Conservation (phyloP, 75 land plant species). For the Pinus tabuliformis region DNA sequence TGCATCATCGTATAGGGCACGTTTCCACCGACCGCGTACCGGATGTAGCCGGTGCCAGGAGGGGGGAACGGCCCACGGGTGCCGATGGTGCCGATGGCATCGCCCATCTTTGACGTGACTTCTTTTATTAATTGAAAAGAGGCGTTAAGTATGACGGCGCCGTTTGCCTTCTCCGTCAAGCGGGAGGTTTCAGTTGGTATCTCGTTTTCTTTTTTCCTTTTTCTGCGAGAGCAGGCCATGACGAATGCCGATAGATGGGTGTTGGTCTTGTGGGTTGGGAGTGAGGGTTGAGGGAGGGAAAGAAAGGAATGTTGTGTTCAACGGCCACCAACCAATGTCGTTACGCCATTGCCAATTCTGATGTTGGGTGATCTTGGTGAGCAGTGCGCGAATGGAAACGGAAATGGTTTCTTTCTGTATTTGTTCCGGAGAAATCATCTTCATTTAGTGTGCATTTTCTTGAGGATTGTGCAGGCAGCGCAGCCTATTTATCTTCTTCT, state of each 20-base stretch:
- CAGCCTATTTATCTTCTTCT: no score
- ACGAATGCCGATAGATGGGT: not conserved
- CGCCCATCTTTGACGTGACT: not conserved
- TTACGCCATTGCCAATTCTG: not conserved
- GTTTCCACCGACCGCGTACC: not conserved
- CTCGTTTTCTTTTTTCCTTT: not conserved
- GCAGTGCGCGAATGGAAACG: not conserved
- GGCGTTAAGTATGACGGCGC: slow-evolving; percentile 8
- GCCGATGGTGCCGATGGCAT: slow-evolving; percentile 4
- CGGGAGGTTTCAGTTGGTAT: not conserved
- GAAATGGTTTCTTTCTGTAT: not conserved
- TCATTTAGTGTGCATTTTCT: slow-evolving; percentile 6
- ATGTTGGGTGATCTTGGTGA: not conserved
- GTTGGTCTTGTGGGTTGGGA: no score
- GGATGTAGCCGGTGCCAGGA: not conserved
- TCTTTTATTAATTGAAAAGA: not conserved
- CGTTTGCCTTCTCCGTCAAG: not conserved
- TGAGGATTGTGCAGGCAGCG: not conserved
- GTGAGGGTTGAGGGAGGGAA: no score
- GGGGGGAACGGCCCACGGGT: not conserved
- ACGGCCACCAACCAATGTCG: slow-evolving; percentile 5
- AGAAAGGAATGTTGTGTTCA: not conserved
- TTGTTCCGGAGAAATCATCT: not conserved
- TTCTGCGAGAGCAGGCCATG: not conserved
- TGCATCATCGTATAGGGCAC: not conserved